These are phyloP conservation scores for Diplosphaera chodatii DNA, from an alignment of 139 green algal genomes.

Conservation along the genomic window DNA sequence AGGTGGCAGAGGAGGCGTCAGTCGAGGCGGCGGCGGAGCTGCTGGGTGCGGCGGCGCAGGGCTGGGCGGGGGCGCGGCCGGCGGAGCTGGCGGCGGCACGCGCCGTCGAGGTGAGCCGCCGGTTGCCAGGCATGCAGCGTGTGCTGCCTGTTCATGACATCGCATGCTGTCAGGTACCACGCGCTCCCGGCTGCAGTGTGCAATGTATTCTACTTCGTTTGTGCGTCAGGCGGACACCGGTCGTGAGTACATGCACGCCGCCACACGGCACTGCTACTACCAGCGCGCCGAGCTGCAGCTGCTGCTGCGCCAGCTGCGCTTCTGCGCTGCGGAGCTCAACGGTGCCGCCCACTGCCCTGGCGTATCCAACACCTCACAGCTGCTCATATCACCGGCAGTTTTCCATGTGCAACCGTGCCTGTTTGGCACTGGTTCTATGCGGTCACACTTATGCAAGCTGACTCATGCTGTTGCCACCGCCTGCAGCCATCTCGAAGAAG, in stretches of 20 bases:
- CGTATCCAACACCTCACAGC: no score
- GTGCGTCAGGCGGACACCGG: slow-evolving; percentile 1
- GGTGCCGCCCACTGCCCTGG: background rate
- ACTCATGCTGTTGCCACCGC: no score
- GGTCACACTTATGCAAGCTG: no score
- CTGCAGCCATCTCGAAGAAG: background rate
- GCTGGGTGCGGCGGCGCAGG: background rate
- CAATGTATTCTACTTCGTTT: no score
- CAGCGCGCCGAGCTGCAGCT: slow-evolving; percentile 23
- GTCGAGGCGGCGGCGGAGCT: slow-evolving; percentile 6
- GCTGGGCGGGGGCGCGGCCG: background rate
- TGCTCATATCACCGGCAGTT: no score
- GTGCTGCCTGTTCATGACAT: no score
- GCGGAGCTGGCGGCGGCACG: background rate
- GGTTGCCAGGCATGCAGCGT: no score
- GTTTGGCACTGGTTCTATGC: no score
- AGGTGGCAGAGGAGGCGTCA: slow-evolving; percentile 12
- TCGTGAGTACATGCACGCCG: slow-evolving; percentile 21
- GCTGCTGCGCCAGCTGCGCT: slow-evolving; percentile 22
- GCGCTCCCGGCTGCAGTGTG: no score
- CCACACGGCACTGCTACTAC: slow-evolving; percentile 24
- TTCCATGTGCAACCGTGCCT: no score
- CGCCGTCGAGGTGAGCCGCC: no score
- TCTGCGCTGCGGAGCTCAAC: slow-evolving; percentile 19
- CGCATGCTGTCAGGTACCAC: no score